These are phyloP conservation scores for Lactarius hatsudake DNA, from an alignment of 768 basidiomycete genomes.

Conservation along the genomic window DNA sequence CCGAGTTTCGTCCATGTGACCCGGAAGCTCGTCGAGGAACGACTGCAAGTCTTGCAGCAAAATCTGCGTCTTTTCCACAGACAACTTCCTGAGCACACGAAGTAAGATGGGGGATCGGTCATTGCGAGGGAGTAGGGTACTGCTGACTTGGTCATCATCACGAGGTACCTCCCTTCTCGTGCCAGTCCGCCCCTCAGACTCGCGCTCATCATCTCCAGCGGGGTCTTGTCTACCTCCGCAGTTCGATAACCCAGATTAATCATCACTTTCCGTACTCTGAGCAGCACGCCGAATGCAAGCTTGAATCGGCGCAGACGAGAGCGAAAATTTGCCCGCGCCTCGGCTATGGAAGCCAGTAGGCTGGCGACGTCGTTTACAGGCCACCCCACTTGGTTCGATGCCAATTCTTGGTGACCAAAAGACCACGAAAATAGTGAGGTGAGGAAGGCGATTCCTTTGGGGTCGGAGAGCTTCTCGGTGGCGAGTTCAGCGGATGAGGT, in stretches of 20 bases:
- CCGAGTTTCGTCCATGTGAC: slow-evolving; percentile 1
- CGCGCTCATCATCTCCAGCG: slow-evolving; percentile 43
- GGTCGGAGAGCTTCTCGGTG: slow-evolving; percentile 23
- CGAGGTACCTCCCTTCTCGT: slow-evolving; percentile 46
- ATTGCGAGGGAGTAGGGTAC: background rate
- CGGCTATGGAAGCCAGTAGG: slow-evolving; percentile 38
- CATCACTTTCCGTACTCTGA: slow-evolving; percentile 45
- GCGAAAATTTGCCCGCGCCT: slow-evolving; percentile 40
- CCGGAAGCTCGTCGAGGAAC: slow-evolving; percentile 37
- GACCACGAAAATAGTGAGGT: slow-evolving; percentile 30
- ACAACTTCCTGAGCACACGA: slow-evolving; percentile 42
- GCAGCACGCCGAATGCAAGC: slow-evolving; percentile 48
- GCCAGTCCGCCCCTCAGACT: slow-evolving; percentile 44
- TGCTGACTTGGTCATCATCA: slow-evolving; percentile 48
- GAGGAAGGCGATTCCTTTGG: slow-evolving; percentile 36
- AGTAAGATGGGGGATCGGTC: background rate
- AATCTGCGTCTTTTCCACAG: slow-evolving; percentile 33
- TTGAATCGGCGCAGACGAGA: slow-evolving; percentile 37
- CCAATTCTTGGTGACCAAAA: slow-evolving; percentile 23
- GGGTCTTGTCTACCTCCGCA: slow-evolving; percentile 31
- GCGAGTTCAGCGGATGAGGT: slow-evolving; percentile 3
- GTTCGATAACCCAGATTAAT: slow-evolving; percentile 38
- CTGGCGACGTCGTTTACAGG: slow-evolving; percentile 31
- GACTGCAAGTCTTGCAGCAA: slow-evolving; percentile 43
- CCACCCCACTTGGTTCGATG: slow-evolving; percentile 28